Evolutionary conservation across 805 yeast genomes (phyloP), one percentile per base, ranked within the genome.

Genomic region (Wickerhamiella brachini): DNA sequence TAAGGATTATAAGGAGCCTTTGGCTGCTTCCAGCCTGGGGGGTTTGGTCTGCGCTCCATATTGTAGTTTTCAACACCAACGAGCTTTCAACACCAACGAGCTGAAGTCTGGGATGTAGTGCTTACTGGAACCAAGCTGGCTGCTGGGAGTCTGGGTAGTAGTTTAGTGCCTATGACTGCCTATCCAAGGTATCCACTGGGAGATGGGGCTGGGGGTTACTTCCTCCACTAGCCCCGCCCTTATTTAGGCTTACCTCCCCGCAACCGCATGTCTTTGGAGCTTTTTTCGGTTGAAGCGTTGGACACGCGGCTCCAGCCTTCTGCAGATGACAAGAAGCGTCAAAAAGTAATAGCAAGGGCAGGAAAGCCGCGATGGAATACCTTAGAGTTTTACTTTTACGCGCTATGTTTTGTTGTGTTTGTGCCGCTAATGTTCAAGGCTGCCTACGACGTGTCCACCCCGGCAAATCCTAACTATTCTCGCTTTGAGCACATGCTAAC

Each of bases 1-100:
- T 80, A 86, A 6, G 95, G 95, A 59, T 85, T 85, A 63, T 84
- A 86, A 1, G 93, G 93, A 1, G 89, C 90, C 55, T 74, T 77
- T 9, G 95, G 95, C 1, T 80, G 85, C 0, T 75, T 74, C 93
- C 93, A 83, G 0, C 87, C 88, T 6, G 76, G 75, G 2, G 93
- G 89, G 58, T 83, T 80, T 2, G 89, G 83, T 51, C 85, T 69
- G 68, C 88, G 73, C 45, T 78, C 77, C 45, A 75, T 56, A 2
- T 26, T 26, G 9, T 26, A 10, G 31, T n/a, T n/a, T n/a, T n/a
- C n/a, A n/a, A n/a, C n/a, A n/a, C n/a, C n/a, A n/a, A n/a, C n/a
- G n/a, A n/a, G n/a, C n/a, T n/a, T n/a, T n/a, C n/a, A n/a, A n/a
- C n/a, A n/a, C n/a, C n/a, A n/a, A 24, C 26, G 5, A 24, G 26